These are phyloP conservation scores for Climacium dendroides DNA, from an alignment of 225 moss, liverwort and hornwort genomes.

Conservation along the genomic window DNA sequence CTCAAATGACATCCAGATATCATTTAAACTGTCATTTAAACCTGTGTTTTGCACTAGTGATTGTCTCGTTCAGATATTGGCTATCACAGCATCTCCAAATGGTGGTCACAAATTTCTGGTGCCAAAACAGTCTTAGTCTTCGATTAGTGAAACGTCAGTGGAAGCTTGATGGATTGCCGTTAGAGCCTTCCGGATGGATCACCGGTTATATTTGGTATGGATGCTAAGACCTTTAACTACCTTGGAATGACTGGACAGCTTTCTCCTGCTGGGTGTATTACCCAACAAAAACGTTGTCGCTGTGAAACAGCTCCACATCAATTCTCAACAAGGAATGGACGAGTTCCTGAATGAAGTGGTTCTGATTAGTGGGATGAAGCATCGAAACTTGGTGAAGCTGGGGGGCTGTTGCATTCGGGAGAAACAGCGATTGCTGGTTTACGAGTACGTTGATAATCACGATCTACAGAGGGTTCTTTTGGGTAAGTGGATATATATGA, in stretches of 20 bases:
- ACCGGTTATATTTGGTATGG: no score
- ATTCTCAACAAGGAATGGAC: slow-evolving; percentile 8
- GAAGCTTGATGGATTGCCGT: background rate
- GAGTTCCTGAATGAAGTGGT: slow-evolving; percentile 19
- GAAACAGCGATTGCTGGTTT: background rate
- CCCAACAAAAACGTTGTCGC: slow-evolving; percentile 3
- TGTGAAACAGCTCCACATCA: slow-evolving; percentile 17
- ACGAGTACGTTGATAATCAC: slow-evolving; percentile 1
- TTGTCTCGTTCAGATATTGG: background rate
- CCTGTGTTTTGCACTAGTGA: no score
- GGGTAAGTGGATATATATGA: background rate
- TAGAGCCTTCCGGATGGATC: background rate
- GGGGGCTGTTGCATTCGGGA: background rate
- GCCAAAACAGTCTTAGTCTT: background rate
- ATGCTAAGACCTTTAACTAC: background rate
- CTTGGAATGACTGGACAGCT: background rate
- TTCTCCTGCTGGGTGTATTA: background rate
- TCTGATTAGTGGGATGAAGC: background rate
- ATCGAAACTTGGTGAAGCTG: background rate
- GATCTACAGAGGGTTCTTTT: background rate
- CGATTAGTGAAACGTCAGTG: background rate
- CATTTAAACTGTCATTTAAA: no score
- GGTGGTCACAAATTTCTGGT: background rate
- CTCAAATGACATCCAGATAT: no score
- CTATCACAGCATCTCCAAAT: background rate